phyloP scores from a whole-genome alignment of 164 flowering plant species.

The Houttuynia cordata region DNA sequence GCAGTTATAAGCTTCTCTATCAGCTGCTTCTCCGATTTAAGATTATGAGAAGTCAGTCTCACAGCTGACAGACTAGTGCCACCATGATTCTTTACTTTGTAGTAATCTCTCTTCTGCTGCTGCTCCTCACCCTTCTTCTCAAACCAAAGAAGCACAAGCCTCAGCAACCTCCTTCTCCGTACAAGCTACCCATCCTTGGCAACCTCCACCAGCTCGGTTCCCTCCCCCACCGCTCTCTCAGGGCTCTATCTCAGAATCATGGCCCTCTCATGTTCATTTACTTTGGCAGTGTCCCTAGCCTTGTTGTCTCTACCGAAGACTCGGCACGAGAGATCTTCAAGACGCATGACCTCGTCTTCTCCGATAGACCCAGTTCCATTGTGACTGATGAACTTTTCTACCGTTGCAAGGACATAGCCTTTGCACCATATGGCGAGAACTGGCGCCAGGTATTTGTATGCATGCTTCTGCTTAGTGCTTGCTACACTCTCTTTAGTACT shows the following conservation, averaged over 20 bases:
- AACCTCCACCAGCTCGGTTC: conserved; percentile 25
- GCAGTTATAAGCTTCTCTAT: too few species aligned
- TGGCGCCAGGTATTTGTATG: conserved; percentile 1
- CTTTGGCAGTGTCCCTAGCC: conserved; percentile 17
- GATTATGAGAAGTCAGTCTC: too few species aligned
- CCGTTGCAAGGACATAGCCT: neutral
- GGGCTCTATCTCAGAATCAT: conserved; percentile 10
- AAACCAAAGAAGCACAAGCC: neutral
- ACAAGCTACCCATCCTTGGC: conserved; percentile 29
- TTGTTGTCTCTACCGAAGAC: conserved; percentile 24
- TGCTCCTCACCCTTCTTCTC: neutral
- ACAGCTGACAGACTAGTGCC: too few species aligned
- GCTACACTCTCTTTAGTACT: too few species aligned
- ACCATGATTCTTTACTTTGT: neutral
- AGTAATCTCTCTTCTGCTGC: neutral
- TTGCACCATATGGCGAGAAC: conserved; percentile 7
- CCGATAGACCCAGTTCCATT: conserved; percentile 1
- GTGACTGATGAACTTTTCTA: neutral
- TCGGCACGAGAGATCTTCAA: conserved; percentile 2
- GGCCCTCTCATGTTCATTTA: conserved; percentile 26
- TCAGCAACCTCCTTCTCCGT: conserved; percentile 1
- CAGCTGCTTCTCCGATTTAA: too few species aligned
- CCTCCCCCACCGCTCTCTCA: conserved; percentile 20
- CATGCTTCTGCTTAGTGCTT: too few species aligned
- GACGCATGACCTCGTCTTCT: conserved; percentile 4